Conservation (phyloP, 805 yeast species). For the Sugiyamaella marilandica region DNA sequence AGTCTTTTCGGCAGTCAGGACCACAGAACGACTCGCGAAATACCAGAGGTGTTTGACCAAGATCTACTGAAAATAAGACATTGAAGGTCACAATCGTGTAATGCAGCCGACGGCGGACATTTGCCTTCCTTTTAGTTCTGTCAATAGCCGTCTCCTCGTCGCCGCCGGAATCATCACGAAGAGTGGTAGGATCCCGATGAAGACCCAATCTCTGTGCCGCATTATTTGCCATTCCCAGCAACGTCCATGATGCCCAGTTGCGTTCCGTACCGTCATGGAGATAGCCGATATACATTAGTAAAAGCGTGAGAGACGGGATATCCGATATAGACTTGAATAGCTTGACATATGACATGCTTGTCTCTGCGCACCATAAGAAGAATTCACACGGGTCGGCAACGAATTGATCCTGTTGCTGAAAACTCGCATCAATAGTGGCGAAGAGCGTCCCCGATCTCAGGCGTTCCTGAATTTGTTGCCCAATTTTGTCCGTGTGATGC, state of each 20-base stretch:
- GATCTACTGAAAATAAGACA: conserved; percentile 9
- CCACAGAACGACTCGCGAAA: conserved; percentile 5
- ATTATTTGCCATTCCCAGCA: conserved; percentile 14
- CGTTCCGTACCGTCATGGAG: conserved; percentile 15
- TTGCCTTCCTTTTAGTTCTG: not conserved
- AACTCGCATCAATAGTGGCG: conserved; percentile 1
- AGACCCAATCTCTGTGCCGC: conserved; percentile 15
- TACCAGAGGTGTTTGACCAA: conserved; percentile 12
- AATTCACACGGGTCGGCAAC: conserved; percentile 17
- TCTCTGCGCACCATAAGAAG: conserved; percentile 14
- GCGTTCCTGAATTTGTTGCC: conserved; percentile 1
- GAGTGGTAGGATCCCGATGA: conserved; percentile 10
- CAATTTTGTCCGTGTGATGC: not conserved
- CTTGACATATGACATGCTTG: conserved; percentile 4
- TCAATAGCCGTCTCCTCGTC: not conserved
- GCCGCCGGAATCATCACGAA: not conserved
- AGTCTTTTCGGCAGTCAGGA: not conserved
- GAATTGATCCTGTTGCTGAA: conserved; percentile 10
- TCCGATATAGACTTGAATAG: conserved; percentile 3
- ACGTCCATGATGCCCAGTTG: conserved; percentile 13
- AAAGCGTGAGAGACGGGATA: conserved; percentile 3
- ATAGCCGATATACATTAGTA: conserved; percentile 9
- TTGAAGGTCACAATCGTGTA: conserved; percentile 5
- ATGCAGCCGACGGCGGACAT: conserved; percentile 6
- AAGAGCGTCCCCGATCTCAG: conserved; percentile 2